phyloP scores from a whole-genome alignment of 768 basidiomycete genomes.

The Hydnum rufescens region DNA sequence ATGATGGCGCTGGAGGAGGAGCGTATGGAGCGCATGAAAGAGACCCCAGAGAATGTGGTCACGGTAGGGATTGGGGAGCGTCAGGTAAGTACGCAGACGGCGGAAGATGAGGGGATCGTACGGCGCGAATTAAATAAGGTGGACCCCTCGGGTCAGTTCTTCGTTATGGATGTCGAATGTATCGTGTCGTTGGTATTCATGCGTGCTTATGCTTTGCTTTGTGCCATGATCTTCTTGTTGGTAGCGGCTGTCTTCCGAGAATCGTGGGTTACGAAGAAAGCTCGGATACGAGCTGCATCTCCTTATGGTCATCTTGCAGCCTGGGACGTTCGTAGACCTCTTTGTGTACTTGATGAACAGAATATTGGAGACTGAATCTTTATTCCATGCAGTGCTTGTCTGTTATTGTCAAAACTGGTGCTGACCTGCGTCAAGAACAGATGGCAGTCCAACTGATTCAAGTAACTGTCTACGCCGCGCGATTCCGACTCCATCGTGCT shows the following conservation, averaged over 20 bases:
- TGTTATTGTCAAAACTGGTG: slow-evolving; percentile 87
- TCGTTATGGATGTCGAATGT: no score
- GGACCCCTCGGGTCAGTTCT: slow-evolving; percentile 56
- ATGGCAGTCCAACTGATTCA: slow-evolving; percentile 87
- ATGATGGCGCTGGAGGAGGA: slow-evolving; percentile 96
- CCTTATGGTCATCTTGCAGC: slow-evolving; percentile 89
- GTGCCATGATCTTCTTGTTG: not conserved
- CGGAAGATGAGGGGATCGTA: slow-evolving; percentile 87
- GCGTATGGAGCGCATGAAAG: slow-evolving; percentile 76
- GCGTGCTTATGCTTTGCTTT: not conserved
- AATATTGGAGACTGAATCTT: not conserved
- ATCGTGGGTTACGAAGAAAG: slow-evolving; percentile 88
- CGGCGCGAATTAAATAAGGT: slow-evolving; percentile 81
- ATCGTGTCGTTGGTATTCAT: not conserved
- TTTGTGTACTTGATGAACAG: no score
- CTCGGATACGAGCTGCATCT: slow-evolving; percentile 78
- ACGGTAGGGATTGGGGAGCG: slow-evolving; percentile 9
- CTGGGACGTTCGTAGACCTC: slow-evolving; percentile 26
- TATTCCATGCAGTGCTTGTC: slow-evolving; percentile 4
- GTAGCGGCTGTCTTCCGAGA: slow-evolving; percentile 77
- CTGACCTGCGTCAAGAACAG: slow-evolving; percentile 92
- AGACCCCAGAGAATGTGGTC: slow-evolving; percentile 12
- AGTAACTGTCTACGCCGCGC: slow-evolving; percentile 1
- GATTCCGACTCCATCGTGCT: not conserved
- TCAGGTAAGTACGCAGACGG: slow-evolving; percentile 29